Evolutionary conservation across 2,329 filamentous ascomycete genomes (phyloP), one percentile per base, ranked within the genome.

Genomic region (Mycosphaerella arachidis): DNA sequence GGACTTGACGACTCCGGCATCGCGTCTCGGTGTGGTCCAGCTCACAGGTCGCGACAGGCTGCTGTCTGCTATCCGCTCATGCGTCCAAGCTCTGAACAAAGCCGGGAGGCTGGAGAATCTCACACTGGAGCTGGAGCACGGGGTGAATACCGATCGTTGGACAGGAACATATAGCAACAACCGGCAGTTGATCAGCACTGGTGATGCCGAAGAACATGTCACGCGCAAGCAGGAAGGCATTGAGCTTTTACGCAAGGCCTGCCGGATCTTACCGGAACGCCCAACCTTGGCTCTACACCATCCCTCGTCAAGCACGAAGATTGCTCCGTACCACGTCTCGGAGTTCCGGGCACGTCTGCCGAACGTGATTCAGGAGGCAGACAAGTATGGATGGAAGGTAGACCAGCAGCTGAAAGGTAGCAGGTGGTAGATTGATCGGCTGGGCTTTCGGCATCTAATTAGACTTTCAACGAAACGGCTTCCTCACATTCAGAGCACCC

Each of bases 341-440:
- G 52, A 56, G n/a, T 62, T 65, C n/a, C 56, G 60, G 5, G 54
- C 55, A 24, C 35, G 46, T 18, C 30, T 63, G 8, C 53, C 57
- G 24, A 33, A 53, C 24, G 31, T 67, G 35, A 57, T 56, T 20
- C 35, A 18, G 33, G 65, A 65, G 55, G 66, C 64, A 10, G 46
- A 48, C 24, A 65, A 63, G 57, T 67, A 66, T 35, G 64, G 62
- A n/a, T 67, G 64, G 54, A 51, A 56, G 24, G 63, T 66, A 6
- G 55, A 67, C 37, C 55, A 56, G 16, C 45, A 43, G 8, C 60
- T 65, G 12, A 33, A 62, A 37, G 52, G 51, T 12, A 48, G 59
- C 8, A 56, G 58, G 20, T 54, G 52, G 40, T 63, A 53, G 55
- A 43, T 18, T 43, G 37, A 48, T 43, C 53, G 16, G 37, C 37